These are phyloP conservation scores for Cadophora sp. DNA, from an alignment of 2,329 filamentous ascomycete genomes.

Conservation along the genomic window DNA sequence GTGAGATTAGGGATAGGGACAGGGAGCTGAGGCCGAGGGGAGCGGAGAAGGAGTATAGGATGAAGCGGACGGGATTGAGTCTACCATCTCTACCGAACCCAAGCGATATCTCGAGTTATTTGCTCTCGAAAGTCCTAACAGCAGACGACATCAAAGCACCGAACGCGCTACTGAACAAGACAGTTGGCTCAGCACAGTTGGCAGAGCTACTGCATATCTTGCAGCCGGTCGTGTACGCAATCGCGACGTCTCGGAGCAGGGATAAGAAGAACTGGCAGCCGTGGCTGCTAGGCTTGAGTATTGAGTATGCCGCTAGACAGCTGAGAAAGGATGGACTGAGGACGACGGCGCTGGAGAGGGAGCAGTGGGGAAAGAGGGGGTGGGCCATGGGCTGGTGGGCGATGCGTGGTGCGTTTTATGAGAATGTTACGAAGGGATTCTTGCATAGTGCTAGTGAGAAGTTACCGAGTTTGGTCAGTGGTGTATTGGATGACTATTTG, in stretches of 20 bases:
- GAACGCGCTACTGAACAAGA: conserved; percentile 80
- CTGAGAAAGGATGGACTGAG: conserved; percentile 67
- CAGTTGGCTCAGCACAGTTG: conserved; percentile 74
- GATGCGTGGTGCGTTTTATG: conserved; percentile 97
- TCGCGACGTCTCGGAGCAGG: conserved; percentile 73
- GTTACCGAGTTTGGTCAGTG: conserved; percentile 73
- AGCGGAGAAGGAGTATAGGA: conserved; percentile 71
- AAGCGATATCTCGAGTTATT: conserved; percentile 83
- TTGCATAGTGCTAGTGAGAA: conserved; percentile 58
- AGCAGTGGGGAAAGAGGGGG: conserved; percentile 86
- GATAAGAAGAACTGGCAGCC: conserved; percentile 87
- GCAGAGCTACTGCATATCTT: conserved; percentile 94
- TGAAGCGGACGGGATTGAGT: conserved; percentile 91
- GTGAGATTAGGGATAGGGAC: conserved; percentile 38
- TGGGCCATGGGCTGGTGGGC: conserved; percentile 96
- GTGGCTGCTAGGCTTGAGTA: conserved; percentile 84
- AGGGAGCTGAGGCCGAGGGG: conserved; percentile 25
- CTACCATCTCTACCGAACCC: conserved; percentile 83
- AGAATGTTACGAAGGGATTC: conserved; percentile 82
- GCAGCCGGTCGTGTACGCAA: conserved; percentile 84
- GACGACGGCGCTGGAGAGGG: conserved; percentile 86
- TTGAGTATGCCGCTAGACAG: conserved; percentile 91
- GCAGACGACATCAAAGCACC: conserved; percentile 97
- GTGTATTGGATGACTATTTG: conserved; percentile 93
- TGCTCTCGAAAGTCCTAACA: conserved; percentile 88